These are phyloP conservation scores for Candida tetrigidarum DNA, from an alignment of 1,139 yeast species.

Conservation along the genomic window DNA sequence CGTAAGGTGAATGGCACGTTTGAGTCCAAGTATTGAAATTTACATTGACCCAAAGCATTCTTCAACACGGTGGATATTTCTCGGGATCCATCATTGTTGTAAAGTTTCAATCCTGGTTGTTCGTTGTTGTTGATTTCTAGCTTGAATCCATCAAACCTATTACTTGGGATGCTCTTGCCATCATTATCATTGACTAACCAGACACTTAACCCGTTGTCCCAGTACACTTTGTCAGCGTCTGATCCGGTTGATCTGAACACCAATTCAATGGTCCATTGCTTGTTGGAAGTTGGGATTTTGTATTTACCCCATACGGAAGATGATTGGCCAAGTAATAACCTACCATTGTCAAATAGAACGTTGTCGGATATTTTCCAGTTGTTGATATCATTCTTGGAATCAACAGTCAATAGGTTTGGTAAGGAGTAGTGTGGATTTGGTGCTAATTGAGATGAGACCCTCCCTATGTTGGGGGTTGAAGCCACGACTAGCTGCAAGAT, in stretches of 20 bases:
- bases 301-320: conserved; percentile 53
- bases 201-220: conserved; percentile 53
- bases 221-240: conserved; percentile 28
- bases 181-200: conserved; percentile 44
- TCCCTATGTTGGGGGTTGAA: conserved; percentile 1
- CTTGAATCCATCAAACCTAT: conserved; percentile 63
- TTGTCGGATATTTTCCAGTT: conserved; percentile 36
- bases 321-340: conserved; percentile 39
- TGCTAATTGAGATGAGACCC: conserved; percentile 1
- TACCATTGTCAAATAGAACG: conserved; percentile 40
- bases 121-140: conserved; percentile 53
- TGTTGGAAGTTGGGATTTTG: conserved; percentile 31
- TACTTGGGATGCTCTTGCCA: conserved; percentile 23
- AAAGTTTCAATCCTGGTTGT: conserved; percentile 58
- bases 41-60: conserved; percentile 58
- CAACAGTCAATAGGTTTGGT: conserved; percentile 14
- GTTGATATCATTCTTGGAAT: conserved; percentile 7
- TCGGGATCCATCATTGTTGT: conserved; percentile 57
- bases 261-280: conserved; percentile 62
- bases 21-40: conserved; percentile 62
- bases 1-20: conserved; percentile 72
- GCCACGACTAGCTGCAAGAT: conserved; percentile 1
- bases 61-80: conserved; percentile 27
- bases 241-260: conserved; percentile 63
- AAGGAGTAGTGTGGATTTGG: conserved; percentile 13